Percentiles rank a stretch among this genome's conserved stretches.
Conservation (phyloP, 2,329 filamentous ascomycete species). For the Aspergillus intermedius region DNA sequence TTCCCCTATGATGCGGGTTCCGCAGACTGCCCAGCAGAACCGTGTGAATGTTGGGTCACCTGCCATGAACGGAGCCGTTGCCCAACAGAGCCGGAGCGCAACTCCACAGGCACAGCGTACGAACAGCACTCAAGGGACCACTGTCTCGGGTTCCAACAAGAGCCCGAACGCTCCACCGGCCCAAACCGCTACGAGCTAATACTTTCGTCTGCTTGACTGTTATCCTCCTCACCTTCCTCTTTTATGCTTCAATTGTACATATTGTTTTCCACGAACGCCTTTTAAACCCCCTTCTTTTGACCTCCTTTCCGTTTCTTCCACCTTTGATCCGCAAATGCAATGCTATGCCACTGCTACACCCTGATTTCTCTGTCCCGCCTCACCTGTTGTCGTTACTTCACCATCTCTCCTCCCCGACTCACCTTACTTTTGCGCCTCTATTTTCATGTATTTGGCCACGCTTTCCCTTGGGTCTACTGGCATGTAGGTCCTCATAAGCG, state of each 20-base stretch:
- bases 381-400: not conserved
- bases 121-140: slow-evolving; percentile 36
- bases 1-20: slow-evolving; percentile 48
- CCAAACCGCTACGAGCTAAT: slow-evolving; percentile 33
- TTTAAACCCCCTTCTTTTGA: not conserved
- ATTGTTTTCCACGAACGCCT: slow-evolving; percentile 11
- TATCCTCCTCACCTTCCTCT: not conserved
- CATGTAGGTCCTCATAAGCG: not conserved
- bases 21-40: slow-evolving; percentile 41
- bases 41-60: slow-evolving; percentile 36
- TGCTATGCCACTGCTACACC: slow-evolving; percentile 1
- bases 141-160: slow-evolving; percentile 31
- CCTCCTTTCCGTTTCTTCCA: not conserved
- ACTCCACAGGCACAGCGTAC: slow-evolving; percentile 43
- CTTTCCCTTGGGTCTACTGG: slow-evolving; percentile 1
- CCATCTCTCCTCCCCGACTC: not conserved
- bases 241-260: slow-evolving; percentile 27
- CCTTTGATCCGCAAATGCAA: slow-evolving; percentile 1
- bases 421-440: not conserved
- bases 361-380: not conserved
- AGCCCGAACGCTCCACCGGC: slow-evolving; percentile 38
- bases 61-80: slow-evolving; percentile 39
- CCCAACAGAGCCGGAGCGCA: slow-evolving; percentile 38
- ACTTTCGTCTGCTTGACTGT: not conserved
- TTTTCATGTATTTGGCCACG: slow-evolving; percentile 1